Evolutionary conservation across 2,329 filamentous ascomycete genomes (phyloP).

Genomic region (Arachnomyces sp.): DNA sequence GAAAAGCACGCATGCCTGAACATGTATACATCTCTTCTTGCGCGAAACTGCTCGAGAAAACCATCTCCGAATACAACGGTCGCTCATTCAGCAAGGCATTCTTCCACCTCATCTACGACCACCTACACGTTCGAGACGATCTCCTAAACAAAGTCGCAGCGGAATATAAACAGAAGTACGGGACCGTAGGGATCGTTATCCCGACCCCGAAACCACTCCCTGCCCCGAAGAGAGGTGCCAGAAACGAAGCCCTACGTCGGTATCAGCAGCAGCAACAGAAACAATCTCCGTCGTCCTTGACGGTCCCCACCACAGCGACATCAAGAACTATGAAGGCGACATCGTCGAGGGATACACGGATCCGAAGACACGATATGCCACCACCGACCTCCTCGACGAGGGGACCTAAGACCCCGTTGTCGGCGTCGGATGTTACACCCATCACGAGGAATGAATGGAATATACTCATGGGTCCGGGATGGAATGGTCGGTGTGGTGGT

Average conservation of each 20-base stretch:
- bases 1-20: conserved; percentile 20
- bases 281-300: no score
- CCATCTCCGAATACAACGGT: conserved; percentile 33
- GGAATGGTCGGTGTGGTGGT: neutral
- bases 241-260: no score
- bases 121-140: conserved; percentile 31
- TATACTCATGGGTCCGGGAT: conserved; percentile 27
- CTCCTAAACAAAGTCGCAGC: conserved; percentile 29
- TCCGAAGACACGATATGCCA: no score
- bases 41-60: conserved; percentile 33
- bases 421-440: conserved; percentile 36
- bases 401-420: conserved; percentile 32
- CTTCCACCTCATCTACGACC: conserved; percentile 37
- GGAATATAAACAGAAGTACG: conserved; percentile 28
- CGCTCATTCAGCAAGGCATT: conserved; percentile 38
- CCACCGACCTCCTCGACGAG: conserved; percentile 14
- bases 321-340: no score
- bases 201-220: conserved; percentile 9
- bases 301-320: no score
- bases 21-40: conserved; percentile 33
- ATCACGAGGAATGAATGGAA: conserved; percentile 38
- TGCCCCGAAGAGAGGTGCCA: conserved; percentile 6
- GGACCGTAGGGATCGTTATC: conserved; percentile 33
- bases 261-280: no score
- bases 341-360: no score